A percentile compares a stretch with the other conserved stretches of the same genome.
Conservation (phyloP, 2,329 filamentous ascomycete genomes). For the Tolypocladium amazonense region DNA sequence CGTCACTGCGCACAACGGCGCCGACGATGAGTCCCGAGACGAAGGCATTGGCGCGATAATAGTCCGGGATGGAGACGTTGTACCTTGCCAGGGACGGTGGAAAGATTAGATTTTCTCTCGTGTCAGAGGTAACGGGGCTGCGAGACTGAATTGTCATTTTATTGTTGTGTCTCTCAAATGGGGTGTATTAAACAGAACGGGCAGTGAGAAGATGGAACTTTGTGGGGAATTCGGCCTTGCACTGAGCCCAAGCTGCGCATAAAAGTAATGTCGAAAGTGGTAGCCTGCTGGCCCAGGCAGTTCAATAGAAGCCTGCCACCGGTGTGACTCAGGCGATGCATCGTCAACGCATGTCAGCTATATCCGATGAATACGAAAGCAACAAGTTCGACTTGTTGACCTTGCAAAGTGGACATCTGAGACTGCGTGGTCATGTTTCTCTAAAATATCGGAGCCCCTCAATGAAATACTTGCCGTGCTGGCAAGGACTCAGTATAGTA, state of each 20-base stretch:
- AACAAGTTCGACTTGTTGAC: neutral
- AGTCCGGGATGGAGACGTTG: conserved; percentile 1
- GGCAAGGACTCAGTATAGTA: too few species aligned
- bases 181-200: neutral
- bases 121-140: neutral
- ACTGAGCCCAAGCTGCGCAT: neutral
- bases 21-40: conserved; percentile 1
- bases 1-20: conserved; percentile 1
- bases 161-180: neutral
- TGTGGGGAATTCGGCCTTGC: neutral
- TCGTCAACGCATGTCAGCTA: neutral
- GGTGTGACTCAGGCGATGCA: neutral
- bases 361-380: neutral
- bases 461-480: too few species aligned
- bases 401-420: neutral
- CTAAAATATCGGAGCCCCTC: neutral
- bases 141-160: neutral
- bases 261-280: neutral
- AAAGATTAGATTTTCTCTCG: neutral
- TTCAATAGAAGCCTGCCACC: neutral
- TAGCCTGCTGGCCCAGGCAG: neutral
- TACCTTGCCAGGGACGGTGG: neutral
- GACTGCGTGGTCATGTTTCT: neutral
- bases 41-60: neutral
- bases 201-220: neutral